Conservation (phyloP, 2,329 filamentous ascomycete species). For the Penicillium sp. region DNA sequence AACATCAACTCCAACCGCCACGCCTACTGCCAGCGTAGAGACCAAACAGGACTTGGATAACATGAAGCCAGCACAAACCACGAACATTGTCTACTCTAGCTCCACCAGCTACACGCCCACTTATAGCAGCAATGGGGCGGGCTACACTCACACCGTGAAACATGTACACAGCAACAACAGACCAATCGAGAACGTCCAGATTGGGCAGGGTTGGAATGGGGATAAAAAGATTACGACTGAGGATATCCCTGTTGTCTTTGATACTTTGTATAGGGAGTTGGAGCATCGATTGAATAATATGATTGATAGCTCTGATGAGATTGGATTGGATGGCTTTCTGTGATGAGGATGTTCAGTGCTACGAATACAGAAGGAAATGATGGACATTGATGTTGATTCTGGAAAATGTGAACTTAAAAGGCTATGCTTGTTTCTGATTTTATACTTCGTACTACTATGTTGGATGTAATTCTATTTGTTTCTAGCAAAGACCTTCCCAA, state of each 20-base stretch:
- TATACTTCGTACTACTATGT: background rate
- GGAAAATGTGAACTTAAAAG: background rate
- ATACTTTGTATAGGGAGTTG: slow-evolving; percentile 19
- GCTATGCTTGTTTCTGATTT: background rate
- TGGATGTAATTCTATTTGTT: background rate
- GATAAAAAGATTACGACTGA: slow-evolving; percentile 10
- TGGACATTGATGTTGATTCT: background rate
- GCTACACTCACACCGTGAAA: slow-evolving; percentile 18
- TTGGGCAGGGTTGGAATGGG: slow-evolving; percentile 16
- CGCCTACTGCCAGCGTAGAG: background rate
- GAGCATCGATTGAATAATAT: slow-evolving; percentile 20
- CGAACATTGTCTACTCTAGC: background rate
- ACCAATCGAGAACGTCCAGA: slow-evolving; percentile 18
- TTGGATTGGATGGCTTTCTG: slow-evolving; percentile 15
- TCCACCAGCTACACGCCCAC: background rate
- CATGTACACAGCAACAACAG: slow-evolving; percentile 1
- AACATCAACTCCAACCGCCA: slow-evolving; percentile 12
- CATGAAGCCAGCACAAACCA: slow-evolving; percentile 8
- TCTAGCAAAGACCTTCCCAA: background rate
- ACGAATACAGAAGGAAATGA: background rate
- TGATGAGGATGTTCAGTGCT: background rate
- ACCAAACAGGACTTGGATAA: background rate
- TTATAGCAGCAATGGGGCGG: background rate
- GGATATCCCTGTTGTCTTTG: slow-evolving; percentile 23
- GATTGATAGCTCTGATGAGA: slow-evolving; percentile 33